Evolutionary conservation across 1,284 basidiomycete genomes (phyloP).

Genomic region (Ceratobasidium papillatum): DNA sequence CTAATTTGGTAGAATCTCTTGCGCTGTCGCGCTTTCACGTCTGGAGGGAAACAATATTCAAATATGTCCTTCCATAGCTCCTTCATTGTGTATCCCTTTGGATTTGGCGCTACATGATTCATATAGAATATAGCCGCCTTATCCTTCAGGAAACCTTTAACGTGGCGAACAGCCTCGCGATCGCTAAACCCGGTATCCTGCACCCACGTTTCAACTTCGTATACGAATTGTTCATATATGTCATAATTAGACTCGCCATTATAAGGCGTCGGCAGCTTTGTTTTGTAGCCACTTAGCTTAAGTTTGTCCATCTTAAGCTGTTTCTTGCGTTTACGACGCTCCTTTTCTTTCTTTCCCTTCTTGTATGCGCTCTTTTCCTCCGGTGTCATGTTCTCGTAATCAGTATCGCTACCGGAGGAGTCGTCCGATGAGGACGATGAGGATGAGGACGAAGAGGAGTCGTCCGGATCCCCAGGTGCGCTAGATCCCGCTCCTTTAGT

Average conservation of each 20-base stretch:
- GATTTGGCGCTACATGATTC: conserved; percentile 22
- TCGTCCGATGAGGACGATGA: too few relatives aligned
- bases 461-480: background rate
- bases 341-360: background rate
- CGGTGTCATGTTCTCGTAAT: background rate
- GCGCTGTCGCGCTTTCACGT: conserved; percentile 50
- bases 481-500: background rate
- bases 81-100: background rate
- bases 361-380: background rate
- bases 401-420: background rate
- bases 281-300: conserved; percentile 13
- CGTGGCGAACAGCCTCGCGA: background rate
- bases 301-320: background rate
- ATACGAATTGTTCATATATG: conserved; percentile 33
- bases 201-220: conserved; percentile 27
- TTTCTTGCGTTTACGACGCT: background rate
- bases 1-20: conserved; percentile 40
- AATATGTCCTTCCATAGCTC: conserved; percentile 48
- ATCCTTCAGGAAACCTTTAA: conserved; percentile 34
- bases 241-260: conserved; percentile 24
- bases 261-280: conserved; percentile 23
- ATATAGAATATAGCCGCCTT: conserved; percentile 32
- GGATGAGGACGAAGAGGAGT: too few relatives aligned
- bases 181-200: conserved; percentile 19
- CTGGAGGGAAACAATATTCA: conserved; percentile 58